Evolutionary conservation across 2,329 filamentous ascomycete species (phyloP).

Genomic region (Ophiostoma ips): DNA sequence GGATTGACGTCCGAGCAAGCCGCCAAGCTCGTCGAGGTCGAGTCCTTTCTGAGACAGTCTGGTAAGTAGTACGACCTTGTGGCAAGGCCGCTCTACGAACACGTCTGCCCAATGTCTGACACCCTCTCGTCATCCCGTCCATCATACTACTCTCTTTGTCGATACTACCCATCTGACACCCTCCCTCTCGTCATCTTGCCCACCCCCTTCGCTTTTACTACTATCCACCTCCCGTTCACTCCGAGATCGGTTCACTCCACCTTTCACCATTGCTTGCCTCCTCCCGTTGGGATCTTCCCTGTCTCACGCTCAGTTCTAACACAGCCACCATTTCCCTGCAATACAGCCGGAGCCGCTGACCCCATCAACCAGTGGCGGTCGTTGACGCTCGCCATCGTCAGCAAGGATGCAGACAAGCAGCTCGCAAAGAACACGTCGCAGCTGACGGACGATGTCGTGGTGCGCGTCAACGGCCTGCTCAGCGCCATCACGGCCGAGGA

Average conservation of each 20-base stretch:
- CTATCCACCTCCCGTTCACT: too few relatives aligned
- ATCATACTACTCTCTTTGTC: too few relatives aligned
- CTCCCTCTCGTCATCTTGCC: too few relatives aligned
- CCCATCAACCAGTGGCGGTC: slow-evolving; percentile 53
- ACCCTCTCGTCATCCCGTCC: too few relatives aligned
- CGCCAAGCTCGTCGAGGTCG: slow-evolving; percentile 33
- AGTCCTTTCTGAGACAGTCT: slow-evolving; percentile 30
- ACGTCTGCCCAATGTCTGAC: not conserved
- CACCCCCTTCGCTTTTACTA: too few relatives aligned
- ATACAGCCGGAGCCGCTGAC: slow-evolving; percentile 11
- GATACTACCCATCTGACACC: too few relatives aligned
- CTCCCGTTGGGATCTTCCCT: too few relatives aligned
- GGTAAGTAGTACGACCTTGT: slow-evolving; percentile 8
- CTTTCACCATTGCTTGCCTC: too few relatives aligned
- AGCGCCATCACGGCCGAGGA: slow-evolving; percentile 16
- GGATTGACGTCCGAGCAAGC: slow-evolving; percentile 44
- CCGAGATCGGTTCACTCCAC: too few relatives aligned
- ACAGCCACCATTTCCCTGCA: too few relatives aligned
- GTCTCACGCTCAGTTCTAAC: not conserved
- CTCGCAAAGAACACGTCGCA: slow-evolving; percentile 32
- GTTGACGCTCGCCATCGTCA: slow-evolving; percentile 45
- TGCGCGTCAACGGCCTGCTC: slow-evolving; percentile 34
- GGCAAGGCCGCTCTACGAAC: not conserved
- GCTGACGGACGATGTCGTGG: slow-evolving; percentile 29
- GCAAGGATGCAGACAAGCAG: slow-evolving; percentile 34